Evolutionary conservation across 192 early-diverging fungal species (phyloP).

Genomic region (Geranomyces variabilis): DNA sequence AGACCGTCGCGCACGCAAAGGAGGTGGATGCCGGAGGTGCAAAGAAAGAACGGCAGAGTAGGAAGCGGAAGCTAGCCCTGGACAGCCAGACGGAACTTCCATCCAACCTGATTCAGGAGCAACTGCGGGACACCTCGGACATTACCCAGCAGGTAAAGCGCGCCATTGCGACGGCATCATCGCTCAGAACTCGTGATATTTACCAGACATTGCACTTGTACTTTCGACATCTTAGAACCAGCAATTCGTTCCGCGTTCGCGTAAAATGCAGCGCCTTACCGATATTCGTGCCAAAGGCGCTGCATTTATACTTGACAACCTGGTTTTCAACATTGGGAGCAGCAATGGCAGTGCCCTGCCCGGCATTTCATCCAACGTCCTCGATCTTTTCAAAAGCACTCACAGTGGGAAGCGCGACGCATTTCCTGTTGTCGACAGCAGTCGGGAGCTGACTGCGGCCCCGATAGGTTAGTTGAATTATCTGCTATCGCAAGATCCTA

Average conservation of each 20-base stretch:
- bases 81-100: constrained; percentile 73
- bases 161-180: not conserved
- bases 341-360: not conserved
- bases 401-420: not conserved
- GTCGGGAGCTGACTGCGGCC: too few species aligned
- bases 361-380: too few species aligned
- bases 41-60: constrained; percentile 8
- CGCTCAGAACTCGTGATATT: too few species aligned
- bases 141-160: constrained; percentile 31
- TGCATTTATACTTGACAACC: constrained; percentile 40
- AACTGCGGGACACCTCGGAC: constrained; percentile 62
- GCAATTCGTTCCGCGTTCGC: constrained; percentile 47
- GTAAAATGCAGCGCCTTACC: constrained; percentile 44
- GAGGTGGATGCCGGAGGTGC: not conserved
- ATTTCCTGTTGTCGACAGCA: too few species aligned
- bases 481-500: too few species aligned
- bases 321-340: not conserved
- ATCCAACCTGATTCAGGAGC: constrained; percentile 49
- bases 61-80: constrained; percentile 60
- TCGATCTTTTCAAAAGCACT: not conserved
- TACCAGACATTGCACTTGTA: too few species aligned
- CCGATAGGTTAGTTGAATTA: too few species aligned
- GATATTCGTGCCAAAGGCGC: constrained; percentile 43
- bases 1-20: constrained; percentile 4
- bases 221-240: too few species aligned